Base-by-base conservation (phyloP, 805 yeast species). In the Candida sithepensis region DNA sequence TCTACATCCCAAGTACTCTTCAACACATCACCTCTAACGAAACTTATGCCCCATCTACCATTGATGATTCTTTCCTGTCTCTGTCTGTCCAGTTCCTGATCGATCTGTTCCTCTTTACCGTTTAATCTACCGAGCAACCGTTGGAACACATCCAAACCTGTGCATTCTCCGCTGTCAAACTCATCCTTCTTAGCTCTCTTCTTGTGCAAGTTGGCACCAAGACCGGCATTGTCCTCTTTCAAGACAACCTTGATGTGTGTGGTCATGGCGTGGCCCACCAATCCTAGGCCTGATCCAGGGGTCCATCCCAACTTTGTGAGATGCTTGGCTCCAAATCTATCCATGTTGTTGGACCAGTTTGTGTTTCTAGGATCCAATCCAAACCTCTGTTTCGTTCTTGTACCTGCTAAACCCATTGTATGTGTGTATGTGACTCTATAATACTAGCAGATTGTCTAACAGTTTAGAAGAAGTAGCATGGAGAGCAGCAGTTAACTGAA, bases 321-420 rank as follows among this genome's bases (percentile, higher is more conserved):
- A 65, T 90, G 90, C 59, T 85, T 80, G 64, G 87, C 97, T 0
- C 99, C 99, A 60, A 92, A 92, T 44, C 96, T 70, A 3, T 74
- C 72, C 0, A 84, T 81, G 58, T 88, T 88, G 61, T 89, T 89
- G 22, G 97, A 85, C 99, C 99, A 92, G 51, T 82, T 78, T 1
- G 97, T 91, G 61, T 92, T 92, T 61, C 98, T 74, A 16, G 99
- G 99, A 69, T 92, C 99, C 33, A 76, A 68, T 10, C 98, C 97
- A 64, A 91, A 85, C 60, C 94, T 77, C 59, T 87, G 96, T 60
- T 87, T 89, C 12, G 76, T 79, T 61, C 82, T 85, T 5, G 84
- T 75, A 10, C 88, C 97, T 39, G 92, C 92, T 60, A 87, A 76
- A 44, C 95, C 94, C 95, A 87, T 87, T 19, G 14, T 50, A 34